Percentiles rank a stretch among this genome's conserved stretches.
Evolutionary conservation across 2,329 filamentous ascomycete genomes (phyloP).

Genomic region (Fusarium sterilihyphosum): DNA sequence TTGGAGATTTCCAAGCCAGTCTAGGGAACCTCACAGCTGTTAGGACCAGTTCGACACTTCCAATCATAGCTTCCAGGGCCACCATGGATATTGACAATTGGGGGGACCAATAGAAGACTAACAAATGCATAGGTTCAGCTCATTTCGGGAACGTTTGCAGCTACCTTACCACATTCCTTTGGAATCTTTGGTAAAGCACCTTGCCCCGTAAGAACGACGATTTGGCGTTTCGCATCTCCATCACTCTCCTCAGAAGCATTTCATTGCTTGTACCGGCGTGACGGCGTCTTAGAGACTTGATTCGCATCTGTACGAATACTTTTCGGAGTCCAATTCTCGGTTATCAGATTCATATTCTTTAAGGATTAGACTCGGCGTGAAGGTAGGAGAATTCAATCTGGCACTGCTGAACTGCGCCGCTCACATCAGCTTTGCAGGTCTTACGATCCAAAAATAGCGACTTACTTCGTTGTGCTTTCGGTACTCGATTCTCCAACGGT

Average conservation of each 20-base stretch:
- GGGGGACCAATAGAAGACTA: conserved; percentile 27
- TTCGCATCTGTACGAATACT: conserved; percentile 50
- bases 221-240: conserved; percentile 43
- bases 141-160: conserved; percentile 53
- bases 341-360: conserved; percentile 43
- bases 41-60: not conserved
- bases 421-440: conserved; percentile 32
- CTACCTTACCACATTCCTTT: conserved; percentile 53
- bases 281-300: conserved; percentile 52
- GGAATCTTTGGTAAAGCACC: conserved; percentile 52
- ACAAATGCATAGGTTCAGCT: conserved; percentile 50
- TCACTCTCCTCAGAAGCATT: conserved; percentile 43
- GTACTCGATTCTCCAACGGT: conserved; percentile 37
- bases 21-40: not conserved
- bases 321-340: conserved; percentile 49
- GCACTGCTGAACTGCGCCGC: not conserved
- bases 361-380: conserved; percentile 43
- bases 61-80: not conserved
- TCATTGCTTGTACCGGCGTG: conserved; percentile 52
- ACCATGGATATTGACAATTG: not conserved
- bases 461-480: conserved; percentile 42
- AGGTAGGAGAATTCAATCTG: conserved; percentile 17
- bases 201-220: conserved; percentile 41
- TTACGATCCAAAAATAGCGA: conserved; percentile 41
- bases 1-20: not conserved